Percentiles rank a stretch among this genome's conserved stretches.
Evolutionary conservation across 176 grass and related monocot genomes (phyloP).

Genomic region (Oryza glaberrima): DNA sequence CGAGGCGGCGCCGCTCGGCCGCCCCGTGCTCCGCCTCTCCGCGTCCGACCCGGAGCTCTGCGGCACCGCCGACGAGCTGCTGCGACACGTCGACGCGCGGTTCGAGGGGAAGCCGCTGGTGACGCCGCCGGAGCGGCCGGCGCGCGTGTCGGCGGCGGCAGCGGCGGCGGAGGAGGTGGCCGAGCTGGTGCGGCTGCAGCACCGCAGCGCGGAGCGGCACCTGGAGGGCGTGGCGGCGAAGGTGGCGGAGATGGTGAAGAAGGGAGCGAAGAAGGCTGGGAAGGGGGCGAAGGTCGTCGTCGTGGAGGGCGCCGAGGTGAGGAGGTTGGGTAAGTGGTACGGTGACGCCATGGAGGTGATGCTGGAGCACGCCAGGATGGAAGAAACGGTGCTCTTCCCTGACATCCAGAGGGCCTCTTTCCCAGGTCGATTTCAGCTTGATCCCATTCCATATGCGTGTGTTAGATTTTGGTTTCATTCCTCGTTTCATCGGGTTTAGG

Average conservation of each 20-base stretch:
- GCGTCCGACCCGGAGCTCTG: slow-evolving; percentile 61
- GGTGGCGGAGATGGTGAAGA: slow-evolving; percentile 66
- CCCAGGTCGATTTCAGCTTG: slow-evolving; percentile 51
- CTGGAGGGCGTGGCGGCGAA: slow-evolving; percentile 67
- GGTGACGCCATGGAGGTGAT: slow-evolving; percentile 84
- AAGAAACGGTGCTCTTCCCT: slow-evolving; percentile 88
- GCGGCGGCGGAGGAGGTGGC: slow-evolving; percentile 60
- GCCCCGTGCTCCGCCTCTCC: slow-evolving; percentile 77
- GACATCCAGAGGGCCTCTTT: slow-evolving; percentile 67
- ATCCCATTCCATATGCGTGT: background rate
- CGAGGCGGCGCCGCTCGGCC: slow-evolving; percentile 71
- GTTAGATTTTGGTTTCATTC: slow-evolving; percentile 1
- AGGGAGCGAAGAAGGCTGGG: slow-evolving; percentile 59
- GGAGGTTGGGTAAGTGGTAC: slow-evolving; percentile 73
- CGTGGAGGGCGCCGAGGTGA: slow-evolving; percentile 62
- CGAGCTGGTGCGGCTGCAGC: slow-evolving; percentile 76
- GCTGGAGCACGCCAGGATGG: slow-evolving; percentile 99
- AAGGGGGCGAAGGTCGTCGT: slow-evolving; percentile 40
- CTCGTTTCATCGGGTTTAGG: background rate
- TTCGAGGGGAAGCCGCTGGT: slow-evolving; percentile 75
- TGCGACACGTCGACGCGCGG: slow-evolving; percentile 66
- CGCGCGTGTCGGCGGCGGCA: slow-evolving; percentile 25
- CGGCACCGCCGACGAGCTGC: slow-evolving; percentile 62
- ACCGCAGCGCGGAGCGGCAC: slow-evolving; percentile 81
- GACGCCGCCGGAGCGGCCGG: slow-evolving; percentile 35